Percentiles rank a stretch among this genome's conserved stretches.
Conservation (phyloP, 2,329 filamentous ascomycete species). For the Phoma sp. region DNA sequence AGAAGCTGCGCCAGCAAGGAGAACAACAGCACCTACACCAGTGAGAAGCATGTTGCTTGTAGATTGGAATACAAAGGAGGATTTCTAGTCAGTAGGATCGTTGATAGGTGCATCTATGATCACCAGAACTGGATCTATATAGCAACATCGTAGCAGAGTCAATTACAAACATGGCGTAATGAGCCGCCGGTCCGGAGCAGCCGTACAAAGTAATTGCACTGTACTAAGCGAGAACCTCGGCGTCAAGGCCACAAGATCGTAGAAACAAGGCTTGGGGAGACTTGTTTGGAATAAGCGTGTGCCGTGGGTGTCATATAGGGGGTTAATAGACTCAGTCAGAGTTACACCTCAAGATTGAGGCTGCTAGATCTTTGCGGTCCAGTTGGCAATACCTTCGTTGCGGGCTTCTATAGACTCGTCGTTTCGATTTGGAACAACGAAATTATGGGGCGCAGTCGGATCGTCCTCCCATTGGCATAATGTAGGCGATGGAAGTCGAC, state of each 20-base stretch:
- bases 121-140: slow-evolving; percentile 4
- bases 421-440: no score
- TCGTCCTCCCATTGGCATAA: no score
- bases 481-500: no score
- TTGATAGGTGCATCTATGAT: background rate
- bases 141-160: background rate
- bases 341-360: background rate
- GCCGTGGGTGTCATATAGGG: background rate
- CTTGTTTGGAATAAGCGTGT: background rate
- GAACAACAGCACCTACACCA: slow-evolving; percentile 23
- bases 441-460: no score
- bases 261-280: background rate
- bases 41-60: slow-evolving; percentile 31
- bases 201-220: slow-evolving; percentile 18
- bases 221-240: slow-evolving; percentile 7
- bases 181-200: slow-evolving; percentile 13
- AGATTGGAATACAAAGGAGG: background rate
- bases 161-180: background rate
- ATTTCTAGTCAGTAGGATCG: background rate
- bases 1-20: slow-evolving; percentile 31
- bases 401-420: background rate
- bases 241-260: background rate
- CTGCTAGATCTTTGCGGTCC: background rate
- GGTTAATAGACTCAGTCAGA: background rate
- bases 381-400: background rate